Percentiles rank a stretch among this genome's conserved stretches.
Conservation (phyloP, 129 eudicot genomes). For the Flaveria trinervia region DNA sequence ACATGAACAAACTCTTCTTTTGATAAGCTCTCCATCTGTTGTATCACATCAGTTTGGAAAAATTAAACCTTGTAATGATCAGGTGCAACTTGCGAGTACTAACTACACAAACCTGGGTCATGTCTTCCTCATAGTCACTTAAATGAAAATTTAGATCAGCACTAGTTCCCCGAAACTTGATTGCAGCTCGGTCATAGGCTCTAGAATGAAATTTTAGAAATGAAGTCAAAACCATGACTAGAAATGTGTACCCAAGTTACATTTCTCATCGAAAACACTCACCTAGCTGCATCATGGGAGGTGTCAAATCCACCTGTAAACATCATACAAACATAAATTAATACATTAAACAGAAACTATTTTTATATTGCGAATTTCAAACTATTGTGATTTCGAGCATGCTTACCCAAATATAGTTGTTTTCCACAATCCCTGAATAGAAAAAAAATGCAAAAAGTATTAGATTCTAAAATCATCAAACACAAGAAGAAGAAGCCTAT, state of each 20-base stretch:
- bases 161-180: constrained; percentile 86
- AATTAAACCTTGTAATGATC: constrained; percentile 13
- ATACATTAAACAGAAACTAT: constrained; percentile 3
- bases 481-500: constrained; percentile 5
- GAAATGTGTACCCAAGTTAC: neutral
- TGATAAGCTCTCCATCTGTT: constrained; percentile 63
- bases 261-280: constrained; percentile 29
- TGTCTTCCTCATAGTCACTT: constrained; percentile 75
- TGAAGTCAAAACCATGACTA: constrained; percentile 17
- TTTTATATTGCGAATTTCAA: constrained; percentile 10
- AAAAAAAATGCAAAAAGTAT: constrained; percentile 15
- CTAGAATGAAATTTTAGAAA: constrained; percentile 37
- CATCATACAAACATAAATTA: constrained; percentile 7
- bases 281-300: constrained; percentile 95
- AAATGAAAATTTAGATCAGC: constrained; percentile 80
- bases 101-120: constrained; percentile 52
- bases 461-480: constrained; percentile 30
- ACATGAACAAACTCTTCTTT: constrained; percentile 88
- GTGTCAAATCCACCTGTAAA: constrained; percentile 94
- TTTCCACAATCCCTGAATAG: constrained; percentile 94
- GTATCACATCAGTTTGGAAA: constrained; percentile 13
- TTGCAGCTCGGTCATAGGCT: constrained; percentile 96
- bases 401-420: constrained; percentile 87
- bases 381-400: neutral
- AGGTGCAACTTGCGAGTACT: constrained; percentile 20